Evolutionary conservation across 1,139 yeast species (phyloP).

Genomic region (Spathaspora sp.): DNA sequence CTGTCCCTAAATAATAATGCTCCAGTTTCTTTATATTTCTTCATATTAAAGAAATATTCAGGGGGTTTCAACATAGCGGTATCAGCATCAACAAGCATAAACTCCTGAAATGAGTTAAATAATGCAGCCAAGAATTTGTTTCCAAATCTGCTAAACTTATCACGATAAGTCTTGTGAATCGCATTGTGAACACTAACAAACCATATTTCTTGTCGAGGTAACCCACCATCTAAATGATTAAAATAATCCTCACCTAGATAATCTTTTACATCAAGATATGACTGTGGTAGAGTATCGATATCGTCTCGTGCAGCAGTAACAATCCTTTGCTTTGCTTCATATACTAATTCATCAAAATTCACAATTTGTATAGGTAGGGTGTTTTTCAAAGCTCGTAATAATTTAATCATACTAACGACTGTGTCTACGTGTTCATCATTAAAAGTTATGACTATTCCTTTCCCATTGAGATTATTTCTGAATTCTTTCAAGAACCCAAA

Average conservation of each 20-base stretch:
- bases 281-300: constrained; percentile 24
- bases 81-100: constrained; percentile 54
- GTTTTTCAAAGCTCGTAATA: constrained; percentile 31
- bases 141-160: constrained; percentile 36
- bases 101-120: constrained; percentile 52
- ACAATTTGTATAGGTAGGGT: constrained; percentile 38
- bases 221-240: constrained; percentile 24
- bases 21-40: constrained; percentile 39
- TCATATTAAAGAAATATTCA: constrained; percentile 34
- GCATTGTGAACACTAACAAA: constrained; percentile 42
- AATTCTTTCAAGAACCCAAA: constrained; percentile 27
- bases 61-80: constrained; percentile 41
- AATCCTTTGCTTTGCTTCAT: constrained; percentile 23
- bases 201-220: constrained; percentile 42
- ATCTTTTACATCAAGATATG: constrained; percentile 19
- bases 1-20: constrained; percentile 26
- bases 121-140: constrained; percentile 51
- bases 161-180: constrained; percentile 24
- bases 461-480: constrained; percentile 25
- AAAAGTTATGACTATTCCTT: constrained; percentile 41
- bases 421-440: constrained; percentile 29
- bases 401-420: constrained; percentile 26
- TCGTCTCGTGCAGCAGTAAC: constrained; percentile 25
- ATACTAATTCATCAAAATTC: constrained; percentile 22
- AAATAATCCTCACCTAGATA: constrained; percentile 26